Percentiles rank a stretch among this genome's conserved stretches.
phyloP scores from a whole-genome alignment of 2,329 filamentous ascomycete genomes.

The Diaporthe caulivora region DNA sequence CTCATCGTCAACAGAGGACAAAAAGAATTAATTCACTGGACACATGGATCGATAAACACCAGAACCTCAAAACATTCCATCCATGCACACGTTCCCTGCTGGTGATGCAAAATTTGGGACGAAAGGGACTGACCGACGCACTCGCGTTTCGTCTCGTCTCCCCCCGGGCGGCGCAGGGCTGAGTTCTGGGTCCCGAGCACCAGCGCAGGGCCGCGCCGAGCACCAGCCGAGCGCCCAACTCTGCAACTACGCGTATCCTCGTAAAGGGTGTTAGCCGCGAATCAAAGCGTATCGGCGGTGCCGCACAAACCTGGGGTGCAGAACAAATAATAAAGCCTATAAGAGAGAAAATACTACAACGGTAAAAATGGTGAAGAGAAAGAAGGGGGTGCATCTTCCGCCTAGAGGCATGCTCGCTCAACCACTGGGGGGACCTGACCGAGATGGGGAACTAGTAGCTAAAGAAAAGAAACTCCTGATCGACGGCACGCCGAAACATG shows the following conservation, averaged over 20 bases:
- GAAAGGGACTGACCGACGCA: slow-evolving; percentile 29
- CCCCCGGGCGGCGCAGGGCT: slow-evolving; percentile 10
- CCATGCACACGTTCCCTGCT: background rate
- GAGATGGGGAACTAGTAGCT: background rate
- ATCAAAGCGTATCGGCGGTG: slow-evolving; percentile 7
- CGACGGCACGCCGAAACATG: slow-evolving; percentile 26
- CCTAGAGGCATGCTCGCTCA: too few relatives aligned
- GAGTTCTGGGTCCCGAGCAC: background rate
- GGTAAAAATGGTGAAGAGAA: background rate
- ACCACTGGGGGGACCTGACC: background rate
- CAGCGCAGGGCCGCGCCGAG: background rate
- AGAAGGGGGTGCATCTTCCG: too few relatives aligned
- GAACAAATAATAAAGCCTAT: background rate
- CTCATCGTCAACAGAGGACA: background rate
- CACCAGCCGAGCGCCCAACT: background rate
- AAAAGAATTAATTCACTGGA: background rate
- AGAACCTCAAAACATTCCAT: background rate
- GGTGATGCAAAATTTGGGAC: slow-evolving; percentile 16
- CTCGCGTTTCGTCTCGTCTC: slow-evolving; percentile 24
- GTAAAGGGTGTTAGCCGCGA: background rate
- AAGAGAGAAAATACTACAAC: background rate
- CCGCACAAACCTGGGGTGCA: background rate
- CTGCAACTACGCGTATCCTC: background rate
- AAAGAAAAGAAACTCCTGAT: slow-evolving; percentile 15
- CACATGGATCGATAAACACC: background rate